Conservation (phyloP, 2,329 filamentous ascomycete genomes). For the Neospermospora avenae region DNA sequence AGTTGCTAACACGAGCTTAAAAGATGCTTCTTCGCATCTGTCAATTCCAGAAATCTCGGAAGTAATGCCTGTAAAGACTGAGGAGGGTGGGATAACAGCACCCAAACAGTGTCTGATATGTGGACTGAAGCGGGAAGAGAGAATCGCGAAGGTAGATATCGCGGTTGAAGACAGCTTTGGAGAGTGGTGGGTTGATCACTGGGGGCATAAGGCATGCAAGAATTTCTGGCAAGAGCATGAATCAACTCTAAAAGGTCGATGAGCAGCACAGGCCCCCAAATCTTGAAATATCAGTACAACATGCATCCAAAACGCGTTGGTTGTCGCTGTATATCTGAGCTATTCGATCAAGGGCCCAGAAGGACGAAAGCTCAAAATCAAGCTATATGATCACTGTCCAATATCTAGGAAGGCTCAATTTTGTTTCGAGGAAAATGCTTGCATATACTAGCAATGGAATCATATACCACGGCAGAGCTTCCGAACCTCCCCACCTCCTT, state of each 20-base stretch:
- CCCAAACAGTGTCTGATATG: slow-evolving; percentile 78
- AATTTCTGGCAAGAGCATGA: slow-evolving; percentile 85
- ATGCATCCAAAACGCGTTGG: no score
- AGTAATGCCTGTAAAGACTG: slow-evolving; percentile 62
- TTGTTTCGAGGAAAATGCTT: no score
- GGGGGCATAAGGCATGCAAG: slow-evolving; percentile 75
- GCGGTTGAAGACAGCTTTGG: slow-evolving; percentile 86
- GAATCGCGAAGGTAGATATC: slow-evolving; percentile 67
- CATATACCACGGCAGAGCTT: no score
- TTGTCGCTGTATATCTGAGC: background rate
- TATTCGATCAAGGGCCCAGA: no score
- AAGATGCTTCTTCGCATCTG: slow-evolving; percentile 33
- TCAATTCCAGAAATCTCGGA: slow-evolving; percentile 68
- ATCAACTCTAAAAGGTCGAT: slow-evolving; percentile 65
- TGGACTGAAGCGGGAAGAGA: slow-evolving; percentile 83
- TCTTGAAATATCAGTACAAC: background rate
- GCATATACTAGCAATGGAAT: no score
- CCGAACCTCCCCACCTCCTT: no score
- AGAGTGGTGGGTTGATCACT: slow-evolving; percentile 94
- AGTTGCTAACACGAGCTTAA: slow-evolving; percentile 50
- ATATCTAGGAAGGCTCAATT: no score
- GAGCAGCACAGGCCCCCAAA: background rate
- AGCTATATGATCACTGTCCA: no score
- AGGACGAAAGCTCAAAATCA: no score
- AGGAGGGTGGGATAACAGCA: slow-evolving; percentile 71